Conservation (phyloP, 2,329 filamentous ascomycete species). For the Cercospora sp. region DNA sequence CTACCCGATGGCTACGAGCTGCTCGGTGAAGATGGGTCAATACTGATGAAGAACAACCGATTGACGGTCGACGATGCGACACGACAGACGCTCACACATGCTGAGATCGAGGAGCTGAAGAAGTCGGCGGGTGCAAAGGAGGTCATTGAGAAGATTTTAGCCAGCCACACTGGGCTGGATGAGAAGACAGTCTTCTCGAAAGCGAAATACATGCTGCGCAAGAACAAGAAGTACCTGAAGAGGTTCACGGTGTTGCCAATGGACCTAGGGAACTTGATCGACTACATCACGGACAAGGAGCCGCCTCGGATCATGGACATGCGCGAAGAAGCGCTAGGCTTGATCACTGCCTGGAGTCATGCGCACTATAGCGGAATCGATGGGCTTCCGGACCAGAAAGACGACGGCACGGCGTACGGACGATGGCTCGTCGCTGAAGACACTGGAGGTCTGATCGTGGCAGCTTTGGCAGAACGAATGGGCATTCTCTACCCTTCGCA, state of each 20-base stretch:
- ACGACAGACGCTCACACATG: slow-evolving; percentile 72
- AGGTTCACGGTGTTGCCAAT: slow-evolving; percentile 83
- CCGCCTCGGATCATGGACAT: slow-evolving; percentile 79
- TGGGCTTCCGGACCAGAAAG: slow-evolving; percentile 13
- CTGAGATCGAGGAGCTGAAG: slow-evolving; percentile 71
- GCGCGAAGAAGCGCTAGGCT: slow-evolving; percentile 76
- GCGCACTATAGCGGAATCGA: slow-evolving; percentile 68
- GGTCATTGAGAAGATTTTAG: slow-evolving; percentile 86
- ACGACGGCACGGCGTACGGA: slow-evolving; percentile 47
- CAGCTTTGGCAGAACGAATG: slow-evolving; percentile 85
- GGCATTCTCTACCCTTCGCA: slow-evolving; percentile 62
- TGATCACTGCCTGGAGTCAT: slow-evolving; percentile 87
- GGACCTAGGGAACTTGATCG: slow-evolving; percentile 72
- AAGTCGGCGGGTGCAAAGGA: slow-evolving; percentile 75
- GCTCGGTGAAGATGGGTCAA: slow-evolving; percentile 49
- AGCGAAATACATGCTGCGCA: slow-evolving; percentile 93
- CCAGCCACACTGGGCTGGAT: slow-evolving; percentile 84
- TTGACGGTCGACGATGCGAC: slow-evolving; percentile 63
- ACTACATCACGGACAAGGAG: slow-evolving; percentile 80
- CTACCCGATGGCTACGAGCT: slow-evolving; percentile 45
- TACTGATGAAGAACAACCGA: slow-evolving; percentile 62
- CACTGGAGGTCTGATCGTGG: slow-evolving; percentile 77
- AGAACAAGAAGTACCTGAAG: slow-evolving; percentile 89
- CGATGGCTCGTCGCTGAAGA: slow-evolving; percentile 86
- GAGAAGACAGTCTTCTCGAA: slow-evolving; percentile 93